Base-by-base conservation (phyloP, 2,329 filamentous ascomycete genomes). In the Intubia oerlemansii region DNA sequence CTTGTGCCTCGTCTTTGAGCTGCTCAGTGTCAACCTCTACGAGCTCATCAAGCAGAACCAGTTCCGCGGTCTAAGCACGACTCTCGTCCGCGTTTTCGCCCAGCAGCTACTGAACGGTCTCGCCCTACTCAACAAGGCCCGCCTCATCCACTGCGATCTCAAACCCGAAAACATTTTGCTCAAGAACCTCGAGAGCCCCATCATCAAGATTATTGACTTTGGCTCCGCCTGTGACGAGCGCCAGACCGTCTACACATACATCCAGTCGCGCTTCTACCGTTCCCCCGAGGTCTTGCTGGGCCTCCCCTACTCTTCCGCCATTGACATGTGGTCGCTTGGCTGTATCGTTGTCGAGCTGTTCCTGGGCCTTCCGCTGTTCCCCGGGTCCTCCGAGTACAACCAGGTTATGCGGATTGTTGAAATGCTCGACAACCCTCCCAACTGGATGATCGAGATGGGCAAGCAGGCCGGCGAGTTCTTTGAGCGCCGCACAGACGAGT, bases 171-270 rank as follows among this genome's bases (percentile, higher is more conserved):
- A 98, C 42, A 98, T 98, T 33, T 54, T 98, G 24, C 59, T 98
- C 30, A 98, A 98, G 52, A 98, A 98, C 47, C 69, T 98, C 24
- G 88, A 98, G 50, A 95, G 85, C 43, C 88, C 88, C 4, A 95
- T 98, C 40, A 98, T 98, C 63, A 98, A 98, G 52, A 93, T 98
- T 44, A 98, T 98, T 48, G 88, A 98, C 60, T 98, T 98, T 46
- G 88, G 88, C 24, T 98, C 88, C 21, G 88, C 88, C 10, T 98
- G 88, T 50, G 88, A 98, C 49, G 88, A 98, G 53, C 73, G 88
- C 28, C 88, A 98, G 49, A 98, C 88, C 1, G 88, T 98, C 17
- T 98, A 98, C 50, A 98, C 88, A 5, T 98, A 98, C 49, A 98
- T 98, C 35, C 88, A 98, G 50, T 98, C 88, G 8, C 67, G 88